These are phyloP conservation scores for Staphylotrichum tortipilum DNA, from an alignment of 495 filamentous ascomycete genomes.

Conservation along the genomic window DNA sequence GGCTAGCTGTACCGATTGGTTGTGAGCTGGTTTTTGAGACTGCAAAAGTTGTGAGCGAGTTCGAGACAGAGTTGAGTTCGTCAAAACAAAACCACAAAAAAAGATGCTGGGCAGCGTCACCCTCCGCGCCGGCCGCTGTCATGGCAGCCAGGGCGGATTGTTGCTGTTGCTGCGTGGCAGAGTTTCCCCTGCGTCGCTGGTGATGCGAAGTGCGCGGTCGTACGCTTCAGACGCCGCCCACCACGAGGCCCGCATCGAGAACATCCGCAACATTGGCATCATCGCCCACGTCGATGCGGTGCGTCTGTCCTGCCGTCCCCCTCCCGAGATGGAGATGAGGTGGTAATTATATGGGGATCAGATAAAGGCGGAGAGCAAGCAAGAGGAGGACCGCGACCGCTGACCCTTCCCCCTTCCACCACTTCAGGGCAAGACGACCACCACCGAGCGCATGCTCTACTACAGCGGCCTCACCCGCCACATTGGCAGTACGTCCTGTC, in stretches of 20 bases:
- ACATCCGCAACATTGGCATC: slow-evolving; percentile 92
- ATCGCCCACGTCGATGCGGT: slow-evolving; percentile 98
- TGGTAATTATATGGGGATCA: no score
- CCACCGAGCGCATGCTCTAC: slow-evolving; percentile 98
- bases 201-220: slow-evolving; percentile 13
- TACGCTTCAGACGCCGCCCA: slow-evolving; percentile 16
- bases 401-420: slow-evolving; percentile 4
- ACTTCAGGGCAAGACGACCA: slow-evolving; percentile 98
- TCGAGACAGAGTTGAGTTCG: no score
- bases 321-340: no score
- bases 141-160: no score
- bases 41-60: no score
- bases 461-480: slow-evolving; percentile 84
- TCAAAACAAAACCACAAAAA: not conserved
- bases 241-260: slow-evolving; percentile 31
- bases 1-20: no score
- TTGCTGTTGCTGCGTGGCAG: no score
- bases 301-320: no score
- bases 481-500: slow-evolving; percentile 58
- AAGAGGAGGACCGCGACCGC: not conserved
- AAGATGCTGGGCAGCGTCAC: slow-evolving; percentile 14
- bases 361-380: no score
- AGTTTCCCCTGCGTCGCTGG: slow-evolving; percentile 3
- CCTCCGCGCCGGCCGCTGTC: slow-evolving; percentile 9
- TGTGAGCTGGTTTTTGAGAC: not conserved